Conservation (phyloP, 176 grass and related monocot species). For the Ensete glaucum region DNA sequence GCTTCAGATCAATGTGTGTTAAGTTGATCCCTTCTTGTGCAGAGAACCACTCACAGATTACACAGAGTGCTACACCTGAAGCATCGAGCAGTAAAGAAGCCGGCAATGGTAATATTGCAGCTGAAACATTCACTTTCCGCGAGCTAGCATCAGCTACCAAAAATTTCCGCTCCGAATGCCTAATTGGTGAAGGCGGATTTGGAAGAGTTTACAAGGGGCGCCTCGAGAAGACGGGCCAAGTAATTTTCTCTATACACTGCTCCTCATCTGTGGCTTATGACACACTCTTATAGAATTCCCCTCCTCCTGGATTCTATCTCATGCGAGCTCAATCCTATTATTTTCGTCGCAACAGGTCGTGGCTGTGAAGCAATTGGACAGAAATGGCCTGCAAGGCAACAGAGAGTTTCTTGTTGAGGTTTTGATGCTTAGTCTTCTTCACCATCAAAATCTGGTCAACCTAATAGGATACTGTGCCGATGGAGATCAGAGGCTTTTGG, state of each 20-base stretch:
- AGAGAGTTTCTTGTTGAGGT: constrained; percentile 75
- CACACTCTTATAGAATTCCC: not conserved
- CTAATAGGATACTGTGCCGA: constrained; percentile 79
- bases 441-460: constrained; percentile 71
- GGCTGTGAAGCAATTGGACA: constrained; percentile 78
- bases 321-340: not conserved
- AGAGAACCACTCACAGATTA: constrained; percentile 10
- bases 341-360: constrained; percentile 39
- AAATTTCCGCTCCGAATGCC: constrained; percentile 42
- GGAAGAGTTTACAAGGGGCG: constrained; percentile 81
- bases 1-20: constrained; percentile 16
- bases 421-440: constrained; percentile 62
- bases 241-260: constrained; percentile 13
- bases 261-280: not conserved
- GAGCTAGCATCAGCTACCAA: constrained; percentile 59
- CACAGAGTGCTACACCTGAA: constrained; percentile 32
- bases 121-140: constrained; percentile 57
- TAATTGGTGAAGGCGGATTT: constrained; percentile 72
- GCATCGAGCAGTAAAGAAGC: constrained; percentile 27
- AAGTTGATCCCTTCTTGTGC: constrained; percentile 16
- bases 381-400: constrained; percentile 62
- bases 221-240: constrained; percentile 46
- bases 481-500: constrained; percentile 73
- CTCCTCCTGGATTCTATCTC: not conserved
- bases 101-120: constrained; percentile 30